These are phyloP conservation scores for Selenicereus undatus DNA, from an alignment of 148 eudicot species.

Conservation along the genomic window DNA sequence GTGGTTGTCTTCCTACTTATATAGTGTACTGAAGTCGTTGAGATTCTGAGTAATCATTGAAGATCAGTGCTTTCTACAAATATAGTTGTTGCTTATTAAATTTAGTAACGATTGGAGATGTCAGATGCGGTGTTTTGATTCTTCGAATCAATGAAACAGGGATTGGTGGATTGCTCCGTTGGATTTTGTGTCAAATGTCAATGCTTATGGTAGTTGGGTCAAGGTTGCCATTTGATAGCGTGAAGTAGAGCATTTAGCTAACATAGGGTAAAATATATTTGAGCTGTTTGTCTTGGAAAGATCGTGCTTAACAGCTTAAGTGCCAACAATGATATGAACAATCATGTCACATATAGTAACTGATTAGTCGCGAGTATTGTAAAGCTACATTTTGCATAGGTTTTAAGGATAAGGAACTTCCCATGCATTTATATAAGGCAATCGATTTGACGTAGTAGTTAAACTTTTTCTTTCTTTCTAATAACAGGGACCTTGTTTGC, in stretches of 20 bases:
- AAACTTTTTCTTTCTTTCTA: background rate
- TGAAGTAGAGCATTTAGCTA: too few species aligned
- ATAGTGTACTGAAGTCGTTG: too few species aligned
- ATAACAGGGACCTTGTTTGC: slow-evolving; percentile 53
- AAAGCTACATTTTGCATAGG: background rate
- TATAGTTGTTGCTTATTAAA: background rate
- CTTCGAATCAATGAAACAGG: background rate
- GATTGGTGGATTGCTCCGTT: background rate
- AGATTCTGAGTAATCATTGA: too few species aligned
- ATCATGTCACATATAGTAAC: background rate
- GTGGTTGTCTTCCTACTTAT: too few species aligned
- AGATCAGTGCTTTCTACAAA: too few species aligned
- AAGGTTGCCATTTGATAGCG: background rate
- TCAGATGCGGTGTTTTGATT: background rate
- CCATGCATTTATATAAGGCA: background rate
- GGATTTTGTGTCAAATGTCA: background rate
- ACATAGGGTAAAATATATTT: too few species aligned
- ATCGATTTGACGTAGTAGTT: slow-evolving; percentile 1
- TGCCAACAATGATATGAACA: background rate
- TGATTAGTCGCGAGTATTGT: background rate
- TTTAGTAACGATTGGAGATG: background rate
- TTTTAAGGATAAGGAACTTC: background rate
- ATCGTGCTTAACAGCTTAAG: background rate
- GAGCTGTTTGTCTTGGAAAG: background rate
- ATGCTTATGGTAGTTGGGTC: background rate